Percentiles rank a stretch among this genome's conserved stretches.
Conservation (phyloP, 1,284 basidiomycete species). For the Spongiforma sp. region DNA sequence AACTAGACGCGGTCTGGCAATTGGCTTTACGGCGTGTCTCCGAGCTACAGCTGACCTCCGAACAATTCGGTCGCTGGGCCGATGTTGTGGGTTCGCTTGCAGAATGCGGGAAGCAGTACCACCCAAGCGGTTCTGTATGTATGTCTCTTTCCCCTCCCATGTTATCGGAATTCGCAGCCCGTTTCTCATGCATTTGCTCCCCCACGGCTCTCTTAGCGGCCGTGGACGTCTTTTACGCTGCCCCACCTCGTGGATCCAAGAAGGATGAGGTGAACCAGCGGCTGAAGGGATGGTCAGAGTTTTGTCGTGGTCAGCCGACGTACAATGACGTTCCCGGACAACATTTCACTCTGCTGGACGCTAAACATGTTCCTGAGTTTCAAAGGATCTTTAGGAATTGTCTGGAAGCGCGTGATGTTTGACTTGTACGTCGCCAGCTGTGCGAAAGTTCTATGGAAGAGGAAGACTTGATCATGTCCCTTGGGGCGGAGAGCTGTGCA, state of each 20-base stretch:
- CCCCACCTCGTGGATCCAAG: conserved; percentile 25
- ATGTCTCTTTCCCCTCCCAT: conserved; percentile 8
- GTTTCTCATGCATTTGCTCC: not conserved
- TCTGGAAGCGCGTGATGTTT: not conserved
- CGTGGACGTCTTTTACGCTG: conserved; percentile 31
- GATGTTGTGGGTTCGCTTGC: conserved; percentile 32
- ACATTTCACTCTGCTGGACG: not conserved
- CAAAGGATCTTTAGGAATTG: not conserved
- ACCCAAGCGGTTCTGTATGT: conserved; percentile 27
- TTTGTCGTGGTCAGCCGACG: not conserved
- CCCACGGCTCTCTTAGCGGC: conserved; percentile 5
- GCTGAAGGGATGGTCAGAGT: not conserved
- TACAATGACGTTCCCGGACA: not conserved
- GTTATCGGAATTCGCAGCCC: not conserved
- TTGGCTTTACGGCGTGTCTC: conserved; percentile 28
- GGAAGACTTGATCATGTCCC: too few species aligned
- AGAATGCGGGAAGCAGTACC: conserved; percentile 34
- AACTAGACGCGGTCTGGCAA: conserved; percentile 27
- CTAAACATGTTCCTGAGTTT: not conserved
- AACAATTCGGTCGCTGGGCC: conserved; percentile 32
- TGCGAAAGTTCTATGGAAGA: too few species aligned
- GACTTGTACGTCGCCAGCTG: not conserved
- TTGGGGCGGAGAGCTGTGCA: too few species aligned
- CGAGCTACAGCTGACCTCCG: conserved; percentile 27
- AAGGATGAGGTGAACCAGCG: conserved; percentile 21